These are phyloP conservation scores for Colletotrichum sp. DNA, from an alignment of 2,329 filamentous ascomycete genomes.

Conservation along the genomic window DNA sequence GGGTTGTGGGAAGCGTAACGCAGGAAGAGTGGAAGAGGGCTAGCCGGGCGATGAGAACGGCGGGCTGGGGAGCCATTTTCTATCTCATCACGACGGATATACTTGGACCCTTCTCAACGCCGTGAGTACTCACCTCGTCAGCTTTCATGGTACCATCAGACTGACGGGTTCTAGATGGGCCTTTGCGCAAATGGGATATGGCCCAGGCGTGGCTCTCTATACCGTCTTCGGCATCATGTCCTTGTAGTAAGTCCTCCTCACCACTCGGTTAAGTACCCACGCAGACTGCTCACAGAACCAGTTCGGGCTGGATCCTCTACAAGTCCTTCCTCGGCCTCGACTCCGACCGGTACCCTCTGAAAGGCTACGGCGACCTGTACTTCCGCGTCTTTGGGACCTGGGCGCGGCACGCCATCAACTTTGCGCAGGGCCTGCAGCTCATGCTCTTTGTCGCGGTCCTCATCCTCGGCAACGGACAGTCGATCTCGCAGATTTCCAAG, in stretches of 20 bases:
- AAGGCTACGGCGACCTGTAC: slow-evolving; percentile 52
- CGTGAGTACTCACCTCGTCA: slow-evolving; percentile 25
- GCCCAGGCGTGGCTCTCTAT: slow-evolving; percentile 50
- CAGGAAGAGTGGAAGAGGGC: slow-evolving; percentile 52
- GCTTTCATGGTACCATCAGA: too few relatives aligned
- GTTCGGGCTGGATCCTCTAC: slow-evolving; percentile 54
- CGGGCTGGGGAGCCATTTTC: slow-evolving; percentile 50
- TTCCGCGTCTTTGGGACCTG: slow-evolving; percentile 51
- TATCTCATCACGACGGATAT: slow-evolving; percentile 56
- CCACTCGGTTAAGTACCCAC: too few relatives aligned
- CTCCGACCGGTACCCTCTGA: slow-evolving; percentile 49
- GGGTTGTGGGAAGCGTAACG: slow-evolving; percentile 17
- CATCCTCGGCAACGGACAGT: slow-evolving; percentile 58
- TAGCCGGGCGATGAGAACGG: slow-evolving; percentile 49
- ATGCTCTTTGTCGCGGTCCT: slow-evolving; percentile 57
- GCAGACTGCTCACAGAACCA: slow-evolving; percentile 26
- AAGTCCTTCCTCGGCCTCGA: slow-evolving; percentile 49
- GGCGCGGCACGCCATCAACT: slow-evolving; percentile 51
- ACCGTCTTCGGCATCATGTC: slow-evolving; percentile 45
- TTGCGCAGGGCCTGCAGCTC: slow-evolving; percentile 52
- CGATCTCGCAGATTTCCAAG: slow-evolving; percentile 57
- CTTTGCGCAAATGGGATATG: slow-evolving; percentile 41
- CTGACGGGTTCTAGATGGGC: slow-evolving; percentile 5
- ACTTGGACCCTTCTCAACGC: slow-evolving; percentile 46
- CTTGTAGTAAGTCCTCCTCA: neutral